Evolutionary conservation across 345 rosid genomes (phyloP).

Genomic region (Hevea brasiliensis): DNA sequence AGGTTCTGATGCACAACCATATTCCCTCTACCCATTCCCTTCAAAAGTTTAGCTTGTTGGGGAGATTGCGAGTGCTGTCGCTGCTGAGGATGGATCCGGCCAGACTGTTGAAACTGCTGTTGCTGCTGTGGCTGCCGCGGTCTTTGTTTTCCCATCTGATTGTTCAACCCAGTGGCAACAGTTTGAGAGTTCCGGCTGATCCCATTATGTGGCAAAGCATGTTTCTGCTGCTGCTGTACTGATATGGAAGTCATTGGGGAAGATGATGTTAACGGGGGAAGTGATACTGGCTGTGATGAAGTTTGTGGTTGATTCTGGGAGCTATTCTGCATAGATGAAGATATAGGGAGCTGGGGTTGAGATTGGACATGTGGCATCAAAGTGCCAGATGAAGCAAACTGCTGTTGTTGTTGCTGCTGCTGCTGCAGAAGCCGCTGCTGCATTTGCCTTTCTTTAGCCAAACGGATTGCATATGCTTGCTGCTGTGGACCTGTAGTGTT

Average conservation of each 20-base stretch:
- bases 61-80: slow-evolving; percentile 61
- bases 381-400: slow-evolving; percentile 56
- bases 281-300: slow-evolving; percentile 54
- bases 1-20: slow-evolving; percentile 62
- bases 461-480: slow-evolving; percentile 63
- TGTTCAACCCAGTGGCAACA: slow-evolving; percentile 55
- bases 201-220: slow-evolving; percentile 61
- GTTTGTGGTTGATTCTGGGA: slow-evolving; percentile 67
- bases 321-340: slow-evolving; percentile 67
- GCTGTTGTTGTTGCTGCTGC: slow-evolving; percentile 60
- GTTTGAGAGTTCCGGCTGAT: slow-evolving; percentile 56
- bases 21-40: slow-evolving; percentile 90
- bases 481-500: slow-evolving; percentile 64
- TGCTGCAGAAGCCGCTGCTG: slow-evolving; percentile 75
- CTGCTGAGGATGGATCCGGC: slow-evolving; percentile 85
- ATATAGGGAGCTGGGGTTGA: slow-evolving; percentile 65
- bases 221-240: slow-evolving; percentile 54
- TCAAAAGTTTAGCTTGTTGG: slow-evolving; percentile 66
- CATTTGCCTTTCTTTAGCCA: slow-evolving; percentile 70
- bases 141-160: slow-evolving; percentile 83
- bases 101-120: slow-evolving; percentile 83
- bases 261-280: slow-evolving; percentile 49
- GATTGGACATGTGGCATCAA: slow-evolving; percentile 62
- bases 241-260: slow-evolving; percentile 60
- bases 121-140: slow-evolving; percentile 62